phyloP scores from a whole-genome alignment of 768 basidiomycete species.

The Leucosporidium yakuticum region DNA sequence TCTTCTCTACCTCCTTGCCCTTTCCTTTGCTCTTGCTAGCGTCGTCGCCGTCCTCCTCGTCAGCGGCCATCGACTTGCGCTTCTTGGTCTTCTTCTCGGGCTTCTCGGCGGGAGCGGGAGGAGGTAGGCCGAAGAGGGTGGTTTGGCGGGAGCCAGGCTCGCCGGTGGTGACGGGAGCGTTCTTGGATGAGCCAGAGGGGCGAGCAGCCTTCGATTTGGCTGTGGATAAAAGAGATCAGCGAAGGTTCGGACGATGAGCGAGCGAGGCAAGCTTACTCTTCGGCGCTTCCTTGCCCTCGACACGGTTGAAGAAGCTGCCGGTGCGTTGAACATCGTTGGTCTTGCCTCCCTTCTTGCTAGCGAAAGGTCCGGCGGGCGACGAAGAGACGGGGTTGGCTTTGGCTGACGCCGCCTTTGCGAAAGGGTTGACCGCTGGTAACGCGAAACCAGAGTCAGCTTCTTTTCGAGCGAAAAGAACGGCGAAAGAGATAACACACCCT shows the following conservation, averaged over 20 bases:
- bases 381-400: slow-evolving; percentile 14
- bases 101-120: slow-evolving; percentile 4
- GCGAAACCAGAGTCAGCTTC: not conserved
- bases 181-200: not conserved
- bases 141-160: slow-evolving; percentile 15
- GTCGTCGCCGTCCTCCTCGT: not conserved
- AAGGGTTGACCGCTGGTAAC: slow-evolving; percentile 35
- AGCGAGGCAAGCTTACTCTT: slow-evolving; percentile 6
- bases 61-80: slow-evolving; percentile 30
- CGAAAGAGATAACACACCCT: slow-evolving; percentile 3
- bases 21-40: not conserved
- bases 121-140: slow-evolving; percentile 30
- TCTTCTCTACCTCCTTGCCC: not conserved
- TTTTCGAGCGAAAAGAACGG: not conserved
- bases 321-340: slow-evolving; percentile 29
- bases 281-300: slow-evolving; percentile 32
- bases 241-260: too few species aligned
- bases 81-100: slow-evolving; percentile 27
- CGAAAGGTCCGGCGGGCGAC: slow-evolving; percentile 33
- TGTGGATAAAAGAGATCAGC: not conserved
- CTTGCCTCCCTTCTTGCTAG: slow-evolving; percentile 27
- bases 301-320: slow-evolving; percentile 38
- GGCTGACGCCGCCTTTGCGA: slow-evolving; percentile 31
- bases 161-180: not conserved
- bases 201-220: slow-evolving; percentile 17